Base-by-base conservation (phyloP, 352 stramenopile genomes). In the Phytopythium oedochilum region DNA sequence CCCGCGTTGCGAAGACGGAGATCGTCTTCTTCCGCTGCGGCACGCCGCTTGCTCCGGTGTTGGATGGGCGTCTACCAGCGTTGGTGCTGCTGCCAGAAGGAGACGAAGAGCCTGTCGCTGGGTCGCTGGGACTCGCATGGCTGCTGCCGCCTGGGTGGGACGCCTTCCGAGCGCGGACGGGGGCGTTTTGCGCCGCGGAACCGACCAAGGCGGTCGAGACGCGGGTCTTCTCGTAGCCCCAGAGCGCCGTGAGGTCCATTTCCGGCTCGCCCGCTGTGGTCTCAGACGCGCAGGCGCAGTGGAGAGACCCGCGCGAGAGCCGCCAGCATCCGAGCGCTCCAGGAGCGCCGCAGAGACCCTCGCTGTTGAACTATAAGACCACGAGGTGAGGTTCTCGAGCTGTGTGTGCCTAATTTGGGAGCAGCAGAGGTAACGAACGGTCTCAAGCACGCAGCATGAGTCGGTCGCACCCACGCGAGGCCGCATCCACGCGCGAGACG, bases 191-290 rank as follows among this genome's bases (percentile, higher is more conserved):
- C 23, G 6, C 42, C 6, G 42, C 42, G 5, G 42, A 20, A 7
- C 1, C 23, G 26, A 63, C 38, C 11, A 66, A 25, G 18, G 63
- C 35, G 15, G 59, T 54, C 11, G 59, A 28, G 3, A 86, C 29
- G 3, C 78, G 78, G 46, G 68, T 40, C 53, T 74, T 78, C 58
- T 88, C 78, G 23, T 69, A 72, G 9, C 54, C 58, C 78, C 78
- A 88, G 18, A 88, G 68, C 50, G 71, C 59, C 18, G 63, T 28
- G 28, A 88, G 60, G 62, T 88, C 73, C 77, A 88, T 88, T 28
- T 10, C 8, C 28, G 26, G 18, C 12, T 32, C 46, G 4, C 10
- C 28, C 29, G 20, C 42, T 44, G 28, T 10, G 23, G 9, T 18
- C 8, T 15, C 10, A 46, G 39, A 28, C 20, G 14, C n/a, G 17